Base-by-base conservation (phyloP, 352 stramenopile genomes). In the Pythium utonaiense region DNA sequence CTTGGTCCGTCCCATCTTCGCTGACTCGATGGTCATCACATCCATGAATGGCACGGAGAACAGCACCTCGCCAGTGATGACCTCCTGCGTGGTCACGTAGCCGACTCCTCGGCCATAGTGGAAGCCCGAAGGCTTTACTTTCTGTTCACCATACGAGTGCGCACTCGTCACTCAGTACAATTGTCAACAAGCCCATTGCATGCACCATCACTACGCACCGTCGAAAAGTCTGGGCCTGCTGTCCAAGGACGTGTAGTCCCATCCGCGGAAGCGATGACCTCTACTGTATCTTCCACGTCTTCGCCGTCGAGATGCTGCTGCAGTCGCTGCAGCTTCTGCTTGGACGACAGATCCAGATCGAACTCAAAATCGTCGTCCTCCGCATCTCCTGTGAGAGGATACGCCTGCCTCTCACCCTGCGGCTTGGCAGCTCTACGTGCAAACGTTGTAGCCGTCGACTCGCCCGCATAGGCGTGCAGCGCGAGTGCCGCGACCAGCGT, bases 51-150 rank as follows among this genome's bases (percentile, higher is more conserved):
- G 66, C 2, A 73, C 30, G 6, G 53, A 64, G 49, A 73, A 73
- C 12, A 73, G 45, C 53, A 64, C 57, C 7, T 70, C 66, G 9
- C 62, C 62, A 21, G 44, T 17, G 6, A 31, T 9, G 0, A 73
- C 44, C 1, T 52, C 28, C 17, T 52, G 16, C 2, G 48, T 56
- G 3, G 66, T 62, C 5, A 66, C 45, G 42, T 67, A 73, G 10
- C 66, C 53, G 16, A 44, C 42, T 28, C 66, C 66, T 12, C 66
- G 66, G 13, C 66, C 66, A 28, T 58, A 73, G 48, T 73, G 62
- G 44, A 70, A 60, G 1, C 53, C 47, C 6, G 58, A 58, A 1
- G 63, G 53, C 17, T 25, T 42, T 12, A 67, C 42, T 57, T 64
- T 67, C 50, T 67, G 38, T 24, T 12, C 13, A 34, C 47, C 27